A percentile compares a stretch with the other conserved stretches of the same genome.
Conservation (phyloP, 164 flowering plant species). For the Tetracentron sinense region DNA sequence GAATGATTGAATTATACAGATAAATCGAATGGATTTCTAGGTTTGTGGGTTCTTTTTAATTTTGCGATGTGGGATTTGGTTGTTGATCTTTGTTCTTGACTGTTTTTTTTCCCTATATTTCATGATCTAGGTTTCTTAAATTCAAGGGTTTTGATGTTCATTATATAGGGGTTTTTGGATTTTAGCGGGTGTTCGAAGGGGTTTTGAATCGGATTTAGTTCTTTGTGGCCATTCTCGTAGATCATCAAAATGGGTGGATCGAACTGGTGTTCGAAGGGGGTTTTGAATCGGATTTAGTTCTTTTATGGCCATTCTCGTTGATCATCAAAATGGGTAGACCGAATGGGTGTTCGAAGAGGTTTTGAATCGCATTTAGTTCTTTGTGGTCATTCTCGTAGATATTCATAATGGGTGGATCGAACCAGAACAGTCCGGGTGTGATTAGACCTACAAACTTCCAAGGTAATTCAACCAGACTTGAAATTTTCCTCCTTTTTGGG, state of each 20-base stretch:
- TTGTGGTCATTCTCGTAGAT: constrained; percentile 18
- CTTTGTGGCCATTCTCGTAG: no score
- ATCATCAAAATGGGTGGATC: no score
- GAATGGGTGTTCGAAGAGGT: no score
- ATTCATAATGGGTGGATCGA: constrained; percentile 54
- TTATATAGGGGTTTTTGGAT: neutral
- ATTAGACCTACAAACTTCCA: constrained; percentile 33
- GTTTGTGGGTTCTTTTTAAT: constrained; percentile 4
- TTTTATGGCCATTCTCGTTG: no score
- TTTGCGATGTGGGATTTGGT: constrained; percentile 16
- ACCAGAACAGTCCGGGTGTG: constrained; percentile 57
- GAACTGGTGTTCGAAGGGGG: no score
- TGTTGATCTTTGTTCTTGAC: constrained; percentile 2
- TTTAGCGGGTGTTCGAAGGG: neutral
- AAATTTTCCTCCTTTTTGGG: neutral
- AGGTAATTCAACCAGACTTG: constrained; percentile 28
- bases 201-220: neutral
- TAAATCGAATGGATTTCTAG: neutral
- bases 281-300: no score
- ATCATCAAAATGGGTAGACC: no score
- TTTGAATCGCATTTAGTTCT: no score
- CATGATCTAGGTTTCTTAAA: constrained; percentile 6
- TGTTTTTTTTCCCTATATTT: neutral
- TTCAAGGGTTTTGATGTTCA: neutral
- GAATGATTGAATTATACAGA: constrained; percentile 1